Evolutionary conservation across 495 filamentous ascomycete species (phyloP).

Genomic region (Lasiosphaeria hispida): DNA sequence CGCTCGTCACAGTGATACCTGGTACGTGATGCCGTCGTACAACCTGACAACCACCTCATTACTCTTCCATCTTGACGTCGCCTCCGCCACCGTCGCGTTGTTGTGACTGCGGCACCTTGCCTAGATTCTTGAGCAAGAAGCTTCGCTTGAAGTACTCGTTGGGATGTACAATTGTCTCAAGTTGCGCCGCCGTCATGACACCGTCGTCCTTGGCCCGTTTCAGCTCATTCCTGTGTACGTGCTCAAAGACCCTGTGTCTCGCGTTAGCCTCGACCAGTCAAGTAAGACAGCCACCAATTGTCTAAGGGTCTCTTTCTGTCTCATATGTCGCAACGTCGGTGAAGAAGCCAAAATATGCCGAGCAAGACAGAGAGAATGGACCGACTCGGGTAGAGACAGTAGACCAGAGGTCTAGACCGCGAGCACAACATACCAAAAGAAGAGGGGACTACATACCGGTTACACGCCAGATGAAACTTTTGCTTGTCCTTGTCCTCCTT

Average conservation of each 20-base stretch:
- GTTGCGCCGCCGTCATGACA: constrained; percentile 70
- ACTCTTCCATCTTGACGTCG: constrained; percentile 53
- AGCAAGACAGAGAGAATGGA: background rate
- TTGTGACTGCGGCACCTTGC: constrained; percentile 28
- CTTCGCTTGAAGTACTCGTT: constrained; percentile 97
- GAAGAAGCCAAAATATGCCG: background rate
- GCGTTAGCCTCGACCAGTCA: constrained; percentile 5
- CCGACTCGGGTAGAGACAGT: background rate
- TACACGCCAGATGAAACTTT: constrained; percentile 94
- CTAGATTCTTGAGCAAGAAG: constrained; percentile 77
- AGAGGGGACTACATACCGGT: constrained; percentile 50
- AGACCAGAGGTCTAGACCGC: constrained; percentile 9
- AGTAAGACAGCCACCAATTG: background rate
- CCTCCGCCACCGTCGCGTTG: constrained; percentile 13
- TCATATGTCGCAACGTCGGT: background rate
- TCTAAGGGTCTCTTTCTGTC: background rate
- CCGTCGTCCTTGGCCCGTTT: constrained; percentile 83
- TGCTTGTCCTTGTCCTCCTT: constrained; percentile 84
- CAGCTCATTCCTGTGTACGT: constrained; percentile 78
- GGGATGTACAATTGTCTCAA: constrained; percentile 95
- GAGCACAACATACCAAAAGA: background rate
- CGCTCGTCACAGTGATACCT: constrained; percentile 1
- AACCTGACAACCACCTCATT: background rate
- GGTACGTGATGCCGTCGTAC: background rate
- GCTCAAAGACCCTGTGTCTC: constrained; percentile 72